Conservation (phyloP, 2,329 filamentous ascomycete species). For the Apiospora malaysiana region DNA sequence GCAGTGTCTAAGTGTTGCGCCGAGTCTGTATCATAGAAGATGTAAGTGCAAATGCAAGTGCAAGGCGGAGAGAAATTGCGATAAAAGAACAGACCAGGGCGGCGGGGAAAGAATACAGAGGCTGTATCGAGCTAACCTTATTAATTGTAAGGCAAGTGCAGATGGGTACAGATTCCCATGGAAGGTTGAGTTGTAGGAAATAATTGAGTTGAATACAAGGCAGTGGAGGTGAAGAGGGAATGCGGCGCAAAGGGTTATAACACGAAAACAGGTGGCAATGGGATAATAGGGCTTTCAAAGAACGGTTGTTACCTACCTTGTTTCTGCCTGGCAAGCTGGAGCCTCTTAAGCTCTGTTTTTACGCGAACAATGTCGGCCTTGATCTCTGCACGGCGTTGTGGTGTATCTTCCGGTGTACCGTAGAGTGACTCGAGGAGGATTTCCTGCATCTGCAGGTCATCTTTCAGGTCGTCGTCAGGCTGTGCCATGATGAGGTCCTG, state of each 20-base stretch:
- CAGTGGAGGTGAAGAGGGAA: not conserved
- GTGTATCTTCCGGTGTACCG: constrained; percentile 23
- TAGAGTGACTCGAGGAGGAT: constrained; percentile 25
- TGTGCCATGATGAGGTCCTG: constrained; percentile 23
- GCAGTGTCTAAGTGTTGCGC: not conserved
- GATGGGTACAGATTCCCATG: not conserved
- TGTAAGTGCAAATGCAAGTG: not conserved
- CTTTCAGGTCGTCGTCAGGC: constrained; percentile 22
- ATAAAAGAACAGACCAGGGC: not conserved
- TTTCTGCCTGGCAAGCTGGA: constrained; percentile 19
- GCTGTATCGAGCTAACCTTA: not conserved
- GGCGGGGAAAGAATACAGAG: not conserved
- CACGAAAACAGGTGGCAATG: constrained; percentile 6
- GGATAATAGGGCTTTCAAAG: not conserved
- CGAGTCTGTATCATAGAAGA: not conserved
- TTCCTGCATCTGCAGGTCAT: constrained; percentile 24
- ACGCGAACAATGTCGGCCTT: constrained; percentile 20
- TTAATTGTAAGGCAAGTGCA: not conserved
- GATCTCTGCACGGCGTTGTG: constrained; percentile 21
- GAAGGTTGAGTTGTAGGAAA: not conserved
- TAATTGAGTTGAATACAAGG: not conserved
- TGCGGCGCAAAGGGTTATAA: not conserved
- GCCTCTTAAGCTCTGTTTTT: constrained; percentile 21
- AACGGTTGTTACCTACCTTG: constrained; percentile 19
- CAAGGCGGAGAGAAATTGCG: not conserved